Evolutionary conservation across 768 basidiomycete genomes (phyloP).

Genomic region (Candolleomyces eurysporus): DNA sequence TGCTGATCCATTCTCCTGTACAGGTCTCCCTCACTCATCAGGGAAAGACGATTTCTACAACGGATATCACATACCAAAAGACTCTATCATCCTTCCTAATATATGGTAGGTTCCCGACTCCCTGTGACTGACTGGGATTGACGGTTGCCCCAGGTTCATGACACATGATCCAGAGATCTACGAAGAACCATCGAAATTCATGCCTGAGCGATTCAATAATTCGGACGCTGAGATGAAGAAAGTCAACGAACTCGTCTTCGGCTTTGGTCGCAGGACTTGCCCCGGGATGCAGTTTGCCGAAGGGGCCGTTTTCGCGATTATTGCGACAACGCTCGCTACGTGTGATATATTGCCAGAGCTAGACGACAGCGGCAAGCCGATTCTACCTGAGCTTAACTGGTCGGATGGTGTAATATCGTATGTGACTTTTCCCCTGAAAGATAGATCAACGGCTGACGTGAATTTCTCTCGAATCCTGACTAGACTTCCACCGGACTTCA

Average conservation of each 20-base stretch:
- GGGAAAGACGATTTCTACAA: conserved; percentile 30
- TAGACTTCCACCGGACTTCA: no score
- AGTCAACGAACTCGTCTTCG: conserved; percentile 33
- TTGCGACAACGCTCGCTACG: no score
- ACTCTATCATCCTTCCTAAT: conserved; percentile 30
- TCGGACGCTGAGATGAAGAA: conserved; percentile 29
- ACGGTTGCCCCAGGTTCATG: conserved; percentile 4
- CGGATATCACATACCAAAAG: conserved; percentile 30
- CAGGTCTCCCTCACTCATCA: conserved; percentile 27
- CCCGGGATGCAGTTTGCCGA: conserved; percentile 23
- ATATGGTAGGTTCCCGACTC: conserved; percentile 22
- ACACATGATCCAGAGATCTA: conserved; percentile 3
- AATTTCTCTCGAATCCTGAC: no score
- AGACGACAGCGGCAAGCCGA: no score
- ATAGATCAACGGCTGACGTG: no score
- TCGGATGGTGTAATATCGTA: no score
- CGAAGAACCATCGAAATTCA: neutral
- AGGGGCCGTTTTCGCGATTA: conserved; percentile 1
- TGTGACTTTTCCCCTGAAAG: no score
- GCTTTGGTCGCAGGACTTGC: conserved; percentile 36
- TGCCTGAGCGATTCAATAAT: conserved; percentile 17
- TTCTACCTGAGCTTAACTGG: no score
- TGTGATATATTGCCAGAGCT: no score
- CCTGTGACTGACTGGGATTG: no score
- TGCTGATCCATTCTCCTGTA: neutral